These are phyloP conservation scores for Beauveria pseudobassiana DNA, from an alignment of 2,329 filamentous ascomycete genomes.

Conservation along the genomic window DNA sequence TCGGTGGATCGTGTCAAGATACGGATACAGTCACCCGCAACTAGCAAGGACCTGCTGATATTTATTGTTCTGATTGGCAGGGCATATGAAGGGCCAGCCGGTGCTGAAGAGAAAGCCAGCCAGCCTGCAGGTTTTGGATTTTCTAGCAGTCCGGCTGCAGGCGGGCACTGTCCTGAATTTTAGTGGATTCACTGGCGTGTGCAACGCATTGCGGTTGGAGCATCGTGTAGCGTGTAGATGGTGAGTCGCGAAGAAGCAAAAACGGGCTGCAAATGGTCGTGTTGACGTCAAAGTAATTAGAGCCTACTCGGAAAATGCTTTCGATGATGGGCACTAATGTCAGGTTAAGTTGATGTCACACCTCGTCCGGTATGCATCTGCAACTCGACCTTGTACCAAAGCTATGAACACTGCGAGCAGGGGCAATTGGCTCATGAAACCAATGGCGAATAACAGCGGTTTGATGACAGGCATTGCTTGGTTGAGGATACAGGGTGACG, in stretches of 20 bases:
- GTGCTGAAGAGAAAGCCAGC: neutral
- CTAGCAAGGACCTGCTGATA: neutral
- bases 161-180: neutral
- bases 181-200: neutral
- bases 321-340: no score
- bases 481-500: no score
- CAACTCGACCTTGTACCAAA: no score
- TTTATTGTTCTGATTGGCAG: neutral
- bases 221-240: neutral
- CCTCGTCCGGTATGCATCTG: no score
- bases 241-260: neutral
- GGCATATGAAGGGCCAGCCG: neutral
- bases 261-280: neutral
- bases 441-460: no score
- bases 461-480: no score
- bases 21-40: neutral
- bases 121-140: neutral
- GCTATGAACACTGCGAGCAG: no score
- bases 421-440: no score
- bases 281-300: no score
- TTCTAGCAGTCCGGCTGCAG: neutral
- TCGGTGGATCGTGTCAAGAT: neutral
- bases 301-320: no score
- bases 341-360: no score
- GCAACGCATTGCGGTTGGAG: neutral